Evolutionary conservation across 352 stramenopile species (phyloP), one percentile per base, ranked within the genome.

Genomic region (Phytopythium litorale): DNA sequence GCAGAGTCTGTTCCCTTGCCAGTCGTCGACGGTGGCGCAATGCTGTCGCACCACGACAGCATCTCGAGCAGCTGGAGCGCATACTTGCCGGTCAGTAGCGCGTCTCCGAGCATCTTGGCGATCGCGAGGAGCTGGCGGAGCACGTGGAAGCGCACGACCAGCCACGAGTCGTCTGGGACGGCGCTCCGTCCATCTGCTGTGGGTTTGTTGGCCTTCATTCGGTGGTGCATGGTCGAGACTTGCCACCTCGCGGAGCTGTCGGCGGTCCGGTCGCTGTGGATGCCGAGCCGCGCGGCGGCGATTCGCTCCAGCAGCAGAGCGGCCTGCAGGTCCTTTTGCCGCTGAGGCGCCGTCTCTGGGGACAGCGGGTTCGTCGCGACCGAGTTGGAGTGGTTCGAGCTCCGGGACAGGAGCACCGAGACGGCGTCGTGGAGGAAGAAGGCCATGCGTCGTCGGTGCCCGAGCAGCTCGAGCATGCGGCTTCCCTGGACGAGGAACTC

Each of bases 381-480:
- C 3, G 46, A 3, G 35, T 19, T 15, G 21, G 56, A 46, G 56
- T 58, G 42, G 25, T 59, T 56, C 2, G 64, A 42, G 45, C 76
- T 80, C 12, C 73, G 75, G 7, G 43, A 62, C 13, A 84, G 53
- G 46, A 92, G 62, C 7, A 89, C 61, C 21, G 70, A 73, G 7
- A 67, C 76, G 1, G 82, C 82, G 70, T 95, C 87, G 30, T 92
- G 82, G 9, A 95, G 71, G 54, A 89, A 84, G 21, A 95, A 65
- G 7, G 78, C 78, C 66, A 90, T 86, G 49, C 77, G 79, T 15
- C 79, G 75, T 11, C 76, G 66, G 51, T 92, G 80, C 0, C 79
- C 79, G 15, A 92, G 73, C 4, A 60, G 64, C 46, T 92, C 83
- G 9, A 95, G 65, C 75, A 93, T 86, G 16, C 76, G 73, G 61